Evolutionary conservation across 2,329 filamentous ascomycete genomes (phyloP), one percentile per base, ranked within the genome.

Genomic region (Chalaropsis ovoidea): DNA sequence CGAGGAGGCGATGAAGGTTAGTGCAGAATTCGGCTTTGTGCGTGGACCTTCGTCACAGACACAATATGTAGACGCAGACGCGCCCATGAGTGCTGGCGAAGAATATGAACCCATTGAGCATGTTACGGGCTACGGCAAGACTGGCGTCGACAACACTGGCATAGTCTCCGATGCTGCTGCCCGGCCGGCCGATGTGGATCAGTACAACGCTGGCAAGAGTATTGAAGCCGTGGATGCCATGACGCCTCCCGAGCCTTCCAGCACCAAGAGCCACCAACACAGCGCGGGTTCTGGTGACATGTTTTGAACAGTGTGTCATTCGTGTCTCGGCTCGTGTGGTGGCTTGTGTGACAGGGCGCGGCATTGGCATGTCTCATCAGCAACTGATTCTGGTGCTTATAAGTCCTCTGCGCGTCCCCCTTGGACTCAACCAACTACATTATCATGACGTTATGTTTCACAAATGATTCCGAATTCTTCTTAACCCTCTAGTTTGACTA

Each of bases 71-170:
- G 72, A 75, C 61, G 74, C 63, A n/a, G 60, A 76, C 43, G 77
- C 74, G 81, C 71, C 77, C 77, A 13, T 58, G 78, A 83, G 17
- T 71, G 82, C 75, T 60, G 74, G 76, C 15, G 72, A 75, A 35
- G 74, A 54, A n/a, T 60, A 70, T 66, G 65, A 71, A 69, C 60
- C 70, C 64, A 49, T 49, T 63, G 66, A 61, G 19, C 42, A 47
- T 67, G 69, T 27, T 22, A 35, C 47, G 7, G 68, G 69, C 17
- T 65, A 70, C 42, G 69, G 69, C 52, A 72, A 72, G n/a, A 73
- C 72, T 31, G n/a, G 62, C 19, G 24, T 45, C 24, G 27, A 35
- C 17, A 62, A 62, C 24, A 47, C 35, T 15, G 41, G 43, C 42
- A 42, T 31, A 1, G 22, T 61, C 24, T 7, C 43, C 17, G 42